Base-by-base conservation (phyloP, 2,329 filamentous ascomycete species). In the Aspergillus fijiensis region DNA sequence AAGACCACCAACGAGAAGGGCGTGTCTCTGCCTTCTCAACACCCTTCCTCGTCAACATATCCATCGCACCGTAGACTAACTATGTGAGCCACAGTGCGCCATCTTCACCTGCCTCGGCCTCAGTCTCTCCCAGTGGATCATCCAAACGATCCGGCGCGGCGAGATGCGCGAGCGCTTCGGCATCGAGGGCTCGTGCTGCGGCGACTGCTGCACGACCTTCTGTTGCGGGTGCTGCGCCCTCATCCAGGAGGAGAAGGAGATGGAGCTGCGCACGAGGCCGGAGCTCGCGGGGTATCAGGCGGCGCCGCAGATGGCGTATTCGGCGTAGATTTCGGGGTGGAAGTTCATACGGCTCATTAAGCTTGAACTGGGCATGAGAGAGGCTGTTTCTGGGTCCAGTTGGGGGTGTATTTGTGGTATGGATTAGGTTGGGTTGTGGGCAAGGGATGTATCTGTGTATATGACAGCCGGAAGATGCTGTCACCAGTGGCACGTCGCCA, bases 211-310 rank as follows among this genome's bases (percentile, higher is more conserved):
- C 39, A 51, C 52, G 1, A 59, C 61, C 4, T 52, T 60, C 2
- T 69, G 58, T 14, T 67, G 65, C 42, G 57, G 60, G 4, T 69
- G 64, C 42, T 69, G 65, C 60, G 63, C 63, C 3, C 25, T 68
- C 6, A 52, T 68, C 0, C 65, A 69, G 49, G 65, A 68, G 27
- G 65, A 65, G 51, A 67, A 69, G 53, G 65, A 69, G 42, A 49
- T 58, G 6, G 61, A 67, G 54, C 42, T 67, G 51, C 50, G 65
- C 1, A 59, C 61, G 4, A 59, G 65, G 16, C 63, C 61, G 0
- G 60, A 66, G 54, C n/a, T 61, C 16, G 33, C 29, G 14, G 60
- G 60, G 2, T 64, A 64, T 19, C 55, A 60, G 52, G 27, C 31
- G 21, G 48, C 57, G 25, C 31, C 54, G 12, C 57, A 62, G 42